A percentile compares a stretch with the other conserved stretches of the same genome.
Evolutionary conservation across 257 asterid genomes (phyloP).

Genomic region (Anisodus tanguticus): DNA sequence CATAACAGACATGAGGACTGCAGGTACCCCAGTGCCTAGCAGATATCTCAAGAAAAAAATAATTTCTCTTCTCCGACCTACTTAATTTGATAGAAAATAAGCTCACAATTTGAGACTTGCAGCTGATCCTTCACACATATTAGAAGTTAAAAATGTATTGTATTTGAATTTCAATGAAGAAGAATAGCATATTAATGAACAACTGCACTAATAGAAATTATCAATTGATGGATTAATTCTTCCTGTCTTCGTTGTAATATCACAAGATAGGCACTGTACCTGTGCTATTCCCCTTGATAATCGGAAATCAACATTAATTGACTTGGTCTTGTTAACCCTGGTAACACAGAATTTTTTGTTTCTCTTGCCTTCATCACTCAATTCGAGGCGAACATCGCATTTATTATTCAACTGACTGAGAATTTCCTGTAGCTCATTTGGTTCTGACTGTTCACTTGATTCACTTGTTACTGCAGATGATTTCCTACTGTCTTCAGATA

Average conservation of each 20-base stretch:
- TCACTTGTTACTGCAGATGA: slow-evolving; percentile 41
- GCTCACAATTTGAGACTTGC: background rate
- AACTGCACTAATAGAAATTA: slow-evolving; percentile 10
- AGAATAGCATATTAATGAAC: slow-evolving; percentile 3
- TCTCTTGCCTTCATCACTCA: slow-evolving; percentile 61
- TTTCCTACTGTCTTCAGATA: slow-evolving; percentile 30
- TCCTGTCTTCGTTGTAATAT: slow-evolving; percentile 25
- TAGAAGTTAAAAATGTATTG: background rate
- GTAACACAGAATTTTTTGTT: slow-evolving; percentile 70
- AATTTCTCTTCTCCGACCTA: background rate
- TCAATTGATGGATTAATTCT: slow-evolving; percentile 1
- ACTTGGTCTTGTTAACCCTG: slow-evolving; percentile 75
- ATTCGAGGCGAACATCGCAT: slow-evolving; percentile 57
- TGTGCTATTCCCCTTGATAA: slow-evolving; percentile 96
- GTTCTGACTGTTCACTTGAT: slow-evolving; percentile 42
- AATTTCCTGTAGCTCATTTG: slow-evolving; percentile 56
- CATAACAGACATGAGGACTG: background rate
- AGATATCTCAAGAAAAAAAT: background rate
- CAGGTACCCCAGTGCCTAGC: slow-evolving; percentile 5
- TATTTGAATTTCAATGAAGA: background rate
- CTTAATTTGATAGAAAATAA: slow-evolving; percentile 18
- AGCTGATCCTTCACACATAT: slow-evolving; percentile 2
- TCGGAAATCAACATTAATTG: slow-evolving; percentile 93
- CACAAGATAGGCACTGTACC: slow-evolving; percentile 53
- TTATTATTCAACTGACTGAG: slow-evolving; percentile 54